These are phyloP conservation scores for Alloascoidea africana DNA, from an alignment of 805 yeast genomes.

Conservation along the genomic window DNA sequence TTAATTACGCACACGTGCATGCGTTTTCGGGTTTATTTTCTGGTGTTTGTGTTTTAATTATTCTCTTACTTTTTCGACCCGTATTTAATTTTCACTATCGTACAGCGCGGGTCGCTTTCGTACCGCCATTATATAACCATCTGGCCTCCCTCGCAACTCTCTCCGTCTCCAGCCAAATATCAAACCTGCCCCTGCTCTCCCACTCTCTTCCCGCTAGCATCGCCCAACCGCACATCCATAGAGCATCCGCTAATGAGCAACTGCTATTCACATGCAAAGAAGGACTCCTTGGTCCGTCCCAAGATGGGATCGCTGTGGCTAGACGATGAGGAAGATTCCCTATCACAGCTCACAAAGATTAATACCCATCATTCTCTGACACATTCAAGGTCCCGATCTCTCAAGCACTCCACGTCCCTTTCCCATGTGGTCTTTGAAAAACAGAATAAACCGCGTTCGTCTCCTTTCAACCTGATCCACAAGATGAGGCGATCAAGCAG, in stretches of 20 bases:
- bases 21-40: too few species aligned
- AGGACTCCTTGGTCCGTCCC: background rate
- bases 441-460: background rate
- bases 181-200: background rate
- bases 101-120: too few species aligned
- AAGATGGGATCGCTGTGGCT: background rate
- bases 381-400: constrained; percentile 1
- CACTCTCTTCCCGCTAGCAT: background rate
- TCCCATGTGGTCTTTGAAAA: background rate
- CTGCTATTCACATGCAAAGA: background rate
- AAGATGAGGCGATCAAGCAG: background rate
- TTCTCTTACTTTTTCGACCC: too few species aligned
- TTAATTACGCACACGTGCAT: too few species aligned
- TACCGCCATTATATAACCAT: too few species aligned
- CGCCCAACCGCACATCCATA: too few species aligned
- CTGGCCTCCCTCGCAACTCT: too few species aligned
- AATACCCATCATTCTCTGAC: too few species aligned
- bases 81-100: too few species aligned
- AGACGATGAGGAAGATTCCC: background rate
- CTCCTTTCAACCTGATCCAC: background rate
- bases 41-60: too few species aligned
- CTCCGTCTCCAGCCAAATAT: background rate
- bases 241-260: background rate
- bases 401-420: background rate
- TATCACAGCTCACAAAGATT: too few species aligned